A percentile compares a stretch with the other conserved stretches of the same genome.
Evolutionary conservation across 345 rosid genomes (phyloP).

Genomic region (Viola odorata): DNA sequence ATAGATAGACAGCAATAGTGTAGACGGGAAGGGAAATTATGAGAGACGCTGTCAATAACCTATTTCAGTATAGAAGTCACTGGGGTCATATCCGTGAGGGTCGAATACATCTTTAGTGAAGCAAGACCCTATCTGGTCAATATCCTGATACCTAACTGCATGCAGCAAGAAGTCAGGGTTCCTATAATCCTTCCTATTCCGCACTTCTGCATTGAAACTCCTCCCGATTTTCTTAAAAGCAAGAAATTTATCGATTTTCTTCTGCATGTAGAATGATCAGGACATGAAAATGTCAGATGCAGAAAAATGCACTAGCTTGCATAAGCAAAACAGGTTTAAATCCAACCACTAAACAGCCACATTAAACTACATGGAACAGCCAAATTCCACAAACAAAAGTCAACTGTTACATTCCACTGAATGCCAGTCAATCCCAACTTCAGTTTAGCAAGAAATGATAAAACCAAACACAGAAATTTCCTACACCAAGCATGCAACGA

Average conservation of each 20-base stretch:
- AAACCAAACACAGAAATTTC: no score
- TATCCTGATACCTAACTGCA: conserved; percentile 89
- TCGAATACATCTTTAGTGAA: conserved; percentile 88
- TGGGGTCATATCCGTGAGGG: conserved; percentile 82
- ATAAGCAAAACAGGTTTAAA: background rate
- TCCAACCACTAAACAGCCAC: background rate
- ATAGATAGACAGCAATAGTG: no score
- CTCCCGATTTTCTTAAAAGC: conserved; percentile 72
- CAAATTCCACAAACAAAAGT: conserved; percentile 3
- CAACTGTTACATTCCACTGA: background rate
- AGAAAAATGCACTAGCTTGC: background rate
- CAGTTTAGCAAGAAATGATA: no score
- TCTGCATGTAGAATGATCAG: conserved; percentile 40
- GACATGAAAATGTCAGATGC: conserved; percentile 1
- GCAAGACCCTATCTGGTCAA: conserved; percentile 91
- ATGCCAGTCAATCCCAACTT: background rate
- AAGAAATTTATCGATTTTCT: conserved; percentile 74
- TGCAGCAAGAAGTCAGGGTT: conserved; percentile 91
- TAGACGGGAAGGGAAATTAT: background rate
- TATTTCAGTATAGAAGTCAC: conserved; percentile 75
- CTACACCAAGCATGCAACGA: no score
- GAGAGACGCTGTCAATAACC: conserved; percentile 36
- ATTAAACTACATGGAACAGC: background rate
- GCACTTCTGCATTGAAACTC: conserved; percentile 92
- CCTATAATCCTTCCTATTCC: conserved; percentile 90